Conservation (phyloP, 140 eudicot genomes). For the Ambrosia hybrid region DNA sequence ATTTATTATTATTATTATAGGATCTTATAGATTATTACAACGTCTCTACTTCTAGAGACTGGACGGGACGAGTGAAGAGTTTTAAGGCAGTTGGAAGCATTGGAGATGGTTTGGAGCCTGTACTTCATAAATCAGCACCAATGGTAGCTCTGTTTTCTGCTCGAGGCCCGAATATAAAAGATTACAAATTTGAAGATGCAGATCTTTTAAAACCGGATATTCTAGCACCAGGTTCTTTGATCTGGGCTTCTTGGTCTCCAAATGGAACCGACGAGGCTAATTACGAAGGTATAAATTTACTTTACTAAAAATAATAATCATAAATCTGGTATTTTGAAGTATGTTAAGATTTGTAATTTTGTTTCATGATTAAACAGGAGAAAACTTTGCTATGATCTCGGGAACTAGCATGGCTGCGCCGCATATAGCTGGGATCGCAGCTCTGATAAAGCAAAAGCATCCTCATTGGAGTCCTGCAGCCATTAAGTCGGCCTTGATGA, state of each 20-base stretch:
- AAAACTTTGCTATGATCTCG: constrained; percentile 93
- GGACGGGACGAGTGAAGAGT: constrained; percentile 98
- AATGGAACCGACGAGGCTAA: constrained; percentile 95
- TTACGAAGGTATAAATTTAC: constrained; percentile 57
- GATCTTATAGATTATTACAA: constrained; percentile 94
- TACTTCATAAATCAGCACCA: constrained; percentile 94
- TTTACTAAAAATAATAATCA: neutral
- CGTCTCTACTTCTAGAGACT: constrained; percentile 76
- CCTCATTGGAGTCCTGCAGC: constrained; percentile 99
- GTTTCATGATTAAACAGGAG: constrained; percentile 55
- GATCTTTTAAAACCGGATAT: constrained; percentile 98
- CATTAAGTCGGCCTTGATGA: constrained; percentile 95
- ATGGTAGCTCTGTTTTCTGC: constrained; percentile 97
- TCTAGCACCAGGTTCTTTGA: constrained; percentile 95
- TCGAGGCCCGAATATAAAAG: constrained; percentile 96
- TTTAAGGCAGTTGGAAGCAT: constrained; percentile 79
- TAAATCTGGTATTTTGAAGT: neutral
- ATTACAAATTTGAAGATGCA: constrained; percentile 86
- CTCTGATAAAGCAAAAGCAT: constrained; percentile 92
- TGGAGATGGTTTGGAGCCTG: constrained; percentile 80
- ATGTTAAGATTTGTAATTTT: constrained; percentile 2
- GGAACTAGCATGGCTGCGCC: constrained; percentile 99
- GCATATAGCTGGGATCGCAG: constrained; percentile 96
- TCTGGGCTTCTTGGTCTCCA: constrained; percentile 99
- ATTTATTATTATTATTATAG: constrained; percentile 35